These are phyloP conservation scores for Pichia sp. DNA, from an alignment of 1,139 yeast species.

Conservation along the genomic window DNA sequence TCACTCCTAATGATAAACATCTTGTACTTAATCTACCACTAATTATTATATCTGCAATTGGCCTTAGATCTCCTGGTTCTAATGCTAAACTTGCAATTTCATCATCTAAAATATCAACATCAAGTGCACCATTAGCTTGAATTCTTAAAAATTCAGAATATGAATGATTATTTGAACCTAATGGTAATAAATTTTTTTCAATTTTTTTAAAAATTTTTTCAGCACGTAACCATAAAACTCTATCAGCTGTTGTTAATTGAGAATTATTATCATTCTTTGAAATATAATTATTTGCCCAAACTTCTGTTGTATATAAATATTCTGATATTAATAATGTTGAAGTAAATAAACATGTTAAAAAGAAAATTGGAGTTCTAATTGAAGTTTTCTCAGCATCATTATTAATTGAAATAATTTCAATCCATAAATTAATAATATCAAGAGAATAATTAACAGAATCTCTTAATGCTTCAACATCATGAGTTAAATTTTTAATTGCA, in stretches of 20 bases:
- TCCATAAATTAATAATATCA: slow-evolving; percentile 62
- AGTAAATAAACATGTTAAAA: slow-evolving; percentile 60
- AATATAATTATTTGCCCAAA: slow-evolving; percentile 35
- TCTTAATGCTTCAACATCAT: slow-evolving; percentile 51
- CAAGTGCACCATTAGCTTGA: slow-evolving; percentile 51
- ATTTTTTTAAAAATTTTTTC: slow-evolving; percentile 48
- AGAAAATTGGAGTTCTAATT: slow-evolving; percentile 67
- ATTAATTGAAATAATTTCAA: slow-evolving; percentile 55
- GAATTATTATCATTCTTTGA: slow-evolving; percentile 15
- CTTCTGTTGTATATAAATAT: slow-evolving; percentile 50
- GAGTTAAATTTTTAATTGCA: slow-evolving; percentile 37
- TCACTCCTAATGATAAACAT: slow-evolving; percentile 58
- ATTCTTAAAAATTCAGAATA: slow-evolving; percentile 51
- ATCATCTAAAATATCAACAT: slow-evolving; percentile 41
- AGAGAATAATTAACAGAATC: slow-evolving; percentile 53
- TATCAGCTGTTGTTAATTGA: slow-evolving; percentile 37
- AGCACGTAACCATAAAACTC: slow-evolving; percentile 46
- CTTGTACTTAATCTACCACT: slow-evolving; percentile 49
- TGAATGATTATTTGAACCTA: slow-evolving; percentile 38
- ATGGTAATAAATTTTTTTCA: slow-evolving; percentile 44
- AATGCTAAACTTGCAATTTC: slow-evolving; percentile 38
- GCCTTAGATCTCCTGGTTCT: slow-evolving; percentile 36
- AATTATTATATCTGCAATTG: slow-evolving; percentile 38
- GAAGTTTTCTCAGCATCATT: slow-evolving; percentile 60
- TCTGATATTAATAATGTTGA: slow-evolving; percentile 56